Conservation (phyloP, 345 rosid genomes). For the Isatis tinctoria region DNA sequence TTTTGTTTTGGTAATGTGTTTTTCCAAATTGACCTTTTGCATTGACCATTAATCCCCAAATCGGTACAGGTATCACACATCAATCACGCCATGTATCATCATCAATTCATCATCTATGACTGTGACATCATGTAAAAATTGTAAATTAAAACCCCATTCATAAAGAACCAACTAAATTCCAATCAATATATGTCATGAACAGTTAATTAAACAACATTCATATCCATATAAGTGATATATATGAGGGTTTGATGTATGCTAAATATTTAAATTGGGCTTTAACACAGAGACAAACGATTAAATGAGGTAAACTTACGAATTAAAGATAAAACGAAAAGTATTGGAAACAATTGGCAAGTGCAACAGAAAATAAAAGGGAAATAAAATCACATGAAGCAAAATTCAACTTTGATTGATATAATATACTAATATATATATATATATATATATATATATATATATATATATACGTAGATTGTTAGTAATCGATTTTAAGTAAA, state of each 20-base stretch:
- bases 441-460: too few relatives aligned
- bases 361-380: neutral
- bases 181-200: neutral
- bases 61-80: constrained; percentile 23
- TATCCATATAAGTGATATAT: neutral
- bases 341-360: neutral
- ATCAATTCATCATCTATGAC: neutral
- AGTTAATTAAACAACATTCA: neutral
- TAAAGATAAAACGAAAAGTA: neutral
- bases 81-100: neutral
- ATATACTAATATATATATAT: neutral
- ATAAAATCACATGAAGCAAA: constrained; percentile 15
- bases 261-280: neutral
- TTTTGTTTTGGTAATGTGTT: constrained; percentile 20
- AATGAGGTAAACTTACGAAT: neutral
- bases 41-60: constrained; percentile 13
- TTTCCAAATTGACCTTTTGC: constrained; percentile 29
- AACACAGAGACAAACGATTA: neutral
- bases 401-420: neutral
- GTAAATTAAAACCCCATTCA: neutral
- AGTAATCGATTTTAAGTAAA: neutral
- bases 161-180: neutral
- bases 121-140: constrained; percentile 1
- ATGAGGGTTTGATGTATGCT: neutral
- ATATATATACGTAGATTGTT: too few relatives aligned